Evolutionary conservation across 495 filamentous ascomycete species (phyloP), one percentile per base, ranked within the genome.

Genomic region (Penicillium canescens): DNA sequence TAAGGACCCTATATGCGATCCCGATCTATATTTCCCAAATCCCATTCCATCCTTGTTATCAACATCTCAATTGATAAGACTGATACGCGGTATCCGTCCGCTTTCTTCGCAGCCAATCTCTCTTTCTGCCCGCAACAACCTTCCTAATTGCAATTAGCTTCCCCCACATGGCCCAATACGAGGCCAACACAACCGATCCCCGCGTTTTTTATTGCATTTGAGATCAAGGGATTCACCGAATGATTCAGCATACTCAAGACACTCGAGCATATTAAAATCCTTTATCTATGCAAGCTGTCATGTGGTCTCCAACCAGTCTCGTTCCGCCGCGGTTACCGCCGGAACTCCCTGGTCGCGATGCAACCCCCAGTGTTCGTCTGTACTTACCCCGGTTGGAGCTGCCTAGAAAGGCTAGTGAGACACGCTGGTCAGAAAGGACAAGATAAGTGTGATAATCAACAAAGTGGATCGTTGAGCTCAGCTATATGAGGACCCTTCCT

Each of bases 301-400:
- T 44, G 50, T 42, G 36, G 12, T 3, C 41, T 51, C 8, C 23
- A 31, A 18, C 31, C 21, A 40, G 10, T 20, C 9, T 37, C 37
- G 40, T 34, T 16, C 31, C 16, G 12, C 45, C 10, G 49, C 24
- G 28, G 46, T 18, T 47, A 55, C 44, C 46, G 31, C 18, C 16
- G 48, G 48, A 7, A 18, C n/a, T 16, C 31, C 21, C 4, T n/a
- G 33, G 37, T 42, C 16, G 28, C 24, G 7, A 49, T 59, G 52
- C 28, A 23, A 50, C 34, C 34, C 35, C n/a, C n/a, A 34, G 13
- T 13, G 37, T 37, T n/a, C 21, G 21, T 11, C 18, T 31, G 26
- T 42, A 38, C 34, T 10, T 46, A 21, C 37, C n/a, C 52, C 63
- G 63, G 63, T 5, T 66, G 55, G 60, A 66, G 63, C 61, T 66